Percentiles rank a stretch among this genome's conserved stretches.
Evolutionary conservation across 148 eudicot genomes (phyloP).

Genomic region (Agrostemma githago): DNA sequence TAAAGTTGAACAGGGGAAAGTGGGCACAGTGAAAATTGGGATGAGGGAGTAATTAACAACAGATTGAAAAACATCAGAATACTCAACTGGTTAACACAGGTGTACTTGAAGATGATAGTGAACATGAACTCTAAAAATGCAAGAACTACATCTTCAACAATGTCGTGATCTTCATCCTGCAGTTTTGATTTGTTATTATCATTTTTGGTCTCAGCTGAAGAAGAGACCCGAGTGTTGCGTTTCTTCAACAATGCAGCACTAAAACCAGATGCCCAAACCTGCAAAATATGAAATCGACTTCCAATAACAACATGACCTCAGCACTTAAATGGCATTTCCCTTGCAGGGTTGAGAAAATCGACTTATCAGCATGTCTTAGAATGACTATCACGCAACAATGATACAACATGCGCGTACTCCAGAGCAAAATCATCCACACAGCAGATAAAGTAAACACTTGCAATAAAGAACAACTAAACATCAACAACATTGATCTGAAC

Average conservation of each 20-base stretch:
- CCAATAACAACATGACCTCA: neutral
- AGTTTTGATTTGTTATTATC: slow-evolving; percentile 22
- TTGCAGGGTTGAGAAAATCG: neutral
- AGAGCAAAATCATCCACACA: no score
- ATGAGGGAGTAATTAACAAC: neutral
- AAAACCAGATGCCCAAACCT: slow-evolving; percentile 99
- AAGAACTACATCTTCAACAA: slow-evolving; percentile 46
- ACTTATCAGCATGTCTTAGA: neutral
- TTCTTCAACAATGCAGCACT: slow-evolving; percentile 80
- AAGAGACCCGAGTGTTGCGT: slow-evolving; percentile 46
- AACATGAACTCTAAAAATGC: slow-evolving; percentile 63
- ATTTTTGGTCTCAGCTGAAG: slow-evolving; percentile 33
- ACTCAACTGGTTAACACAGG: slow-evolving; percentile 64
- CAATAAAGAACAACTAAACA: neutral
- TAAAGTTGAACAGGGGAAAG: no score
- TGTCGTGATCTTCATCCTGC: slow-evolving; percentile 39
- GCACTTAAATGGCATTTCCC: neutral
- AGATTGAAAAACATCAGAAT: slow-evolving; percentile 9
- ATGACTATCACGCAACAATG: no score
- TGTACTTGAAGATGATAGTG: slow-evolving; percentile 54
- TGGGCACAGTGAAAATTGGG: neutral
- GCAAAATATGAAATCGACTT: slow-evolving; percentile 3
- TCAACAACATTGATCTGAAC: neutral
- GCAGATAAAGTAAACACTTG: neutral
- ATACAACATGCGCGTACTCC: neutral